Evolutionary conservation across 192 early-diverging fungal genomes (phyloP).

Genomic region (Podochytrium sp.): DNA sequence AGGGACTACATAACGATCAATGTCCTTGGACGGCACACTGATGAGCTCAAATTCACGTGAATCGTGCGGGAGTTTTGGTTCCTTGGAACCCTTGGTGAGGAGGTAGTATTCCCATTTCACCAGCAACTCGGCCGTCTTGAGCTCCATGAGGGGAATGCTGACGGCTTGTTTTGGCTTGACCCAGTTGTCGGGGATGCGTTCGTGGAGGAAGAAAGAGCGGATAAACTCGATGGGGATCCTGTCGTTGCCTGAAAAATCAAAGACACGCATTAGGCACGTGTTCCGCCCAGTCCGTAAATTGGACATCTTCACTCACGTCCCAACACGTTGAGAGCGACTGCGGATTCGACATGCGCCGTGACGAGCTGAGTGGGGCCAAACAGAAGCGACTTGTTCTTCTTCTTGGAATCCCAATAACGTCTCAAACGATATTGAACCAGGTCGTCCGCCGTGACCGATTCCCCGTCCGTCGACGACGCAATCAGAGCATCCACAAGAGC

Average conservation of each 20-base stretch:
- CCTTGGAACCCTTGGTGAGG: no score
- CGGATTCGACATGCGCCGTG: neutral
- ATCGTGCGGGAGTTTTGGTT: no score
- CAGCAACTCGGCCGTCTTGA: slow-evolving; percentile 5
- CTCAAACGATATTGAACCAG: slow-evolving; percentile 29
- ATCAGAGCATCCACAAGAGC: slow-evolving; percentile 28
- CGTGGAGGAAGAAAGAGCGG: slow-evolving; percentile 10
- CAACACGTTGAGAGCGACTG: neutral
- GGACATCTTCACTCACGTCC: slow-evolving; percentile 3
- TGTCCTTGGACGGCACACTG: neutral
- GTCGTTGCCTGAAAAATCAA: neutral
- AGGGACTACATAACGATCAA: neutral
- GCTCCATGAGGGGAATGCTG: neutral
- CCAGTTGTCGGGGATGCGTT: slow-evolving; percentile 2
- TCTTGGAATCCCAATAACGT: slow-evolving; percentile 37
- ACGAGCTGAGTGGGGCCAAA: slow-evolving; percentile 3
- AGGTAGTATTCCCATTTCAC: no score
- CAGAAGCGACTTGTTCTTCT: slow-evolving; percentile 25
- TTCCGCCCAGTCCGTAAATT: neutral
- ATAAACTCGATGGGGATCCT: slow-evolving; percentile 12
- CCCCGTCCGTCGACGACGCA: slow-evolving; percentile 31
- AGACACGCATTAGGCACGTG: neutral
- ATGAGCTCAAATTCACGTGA: neutral
- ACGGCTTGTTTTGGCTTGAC: neutral
- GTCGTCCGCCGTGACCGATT: slow-evolving; percentile 28